Base-by-base conservation (phyloP, 495 filamentous ascomycete species). In the Thermothielavioides terrestris region DNA sequence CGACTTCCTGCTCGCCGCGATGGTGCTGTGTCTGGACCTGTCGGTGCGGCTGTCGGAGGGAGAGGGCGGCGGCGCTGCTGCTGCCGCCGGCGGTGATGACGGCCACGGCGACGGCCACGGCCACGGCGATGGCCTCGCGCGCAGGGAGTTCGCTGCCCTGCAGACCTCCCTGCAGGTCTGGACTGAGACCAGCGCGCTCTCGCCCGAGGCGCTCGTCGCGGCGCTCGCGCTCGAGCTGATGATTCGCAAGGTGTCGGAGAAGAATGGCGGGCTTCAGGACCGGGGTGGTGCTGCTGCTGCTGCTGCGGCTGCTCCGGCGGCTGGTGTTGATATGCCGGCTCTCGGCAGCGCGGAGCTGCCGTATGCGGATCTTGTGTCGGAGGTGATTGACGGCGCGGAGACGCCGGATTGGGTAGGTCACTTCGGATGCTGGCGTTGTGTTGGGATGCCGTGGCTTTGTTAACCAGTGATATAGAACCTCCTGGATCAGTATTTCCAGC, bases 21-120 rank as follows among this genome's bases (percentile, higher is more conserved):
- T 43, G 41, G 41, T 43, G 41, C 41, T 43, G 15, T 43, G 41
- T 31, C 6, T 43, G 26, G 27, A 43, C 12, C 41, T 43, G 26
- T 43, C 41, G 26, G 41, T 43, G 8, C 27, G 41, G 6, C 12
- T 43, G 41, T 1, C 26, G 25, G 11, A 10, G 2, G 20, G 20
- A 5, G 27, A n/a, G n/a, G n/a, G n/a, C n/a, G n/a, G n/a, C n/a
- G n/a, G n/a, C n/a, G n/a, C n/a, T n/a, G n/a, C n/a, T n/a, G n/a
- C n/a, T n/a, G n/a, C n/a, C n/a, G n/a, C n/a, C n/a, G n/a, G n/a
- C n/a, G n/a, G n/a, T n/a, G n/a, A n/a, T n/a, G n/a, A n/a, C n/a
- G n/a, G n/a, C n/a, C n/a, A n/a, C n/a, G n/a, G n/a, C n/a, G n/a
- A n/a, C n/a, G n/a, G n/a, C n/a, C n/a, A n/a, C n/a, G 9, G 18